Evolutionary conservation across 2,329 filamentous ascomycete species (phyloP).

Genomic region (Aspergillus alliaceus): DNA sequence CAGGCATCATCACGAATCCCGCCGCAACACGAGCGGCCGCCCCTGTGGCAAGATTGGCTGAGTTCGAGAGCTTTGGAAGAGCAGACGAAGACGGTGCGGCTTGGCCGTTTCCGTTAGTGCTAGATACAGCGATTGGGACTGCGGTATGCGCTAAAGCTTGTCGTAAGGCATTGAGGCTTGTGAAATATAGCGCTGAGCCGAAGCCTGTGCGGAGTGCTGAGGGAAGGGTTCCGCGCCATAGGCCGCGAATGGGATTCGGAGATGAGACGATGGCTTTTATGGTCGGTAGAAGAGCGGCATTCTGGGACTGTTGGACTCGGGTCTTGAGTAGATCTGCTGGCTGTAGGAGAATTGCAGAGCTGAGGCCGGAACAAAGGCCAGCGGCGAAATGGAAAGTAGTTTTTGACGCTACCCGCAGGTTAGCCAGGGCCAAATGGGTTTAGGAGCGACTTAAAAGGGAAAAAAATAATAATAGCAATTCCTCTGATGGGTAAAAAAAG

Average conservation of each 20-base stretch:
- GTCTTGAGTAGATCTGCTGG: conserved; percentile 97
- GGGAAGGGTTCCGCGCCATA: conserved; percentile 92
- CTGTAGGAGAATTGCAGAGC: conserved; percentile 87
- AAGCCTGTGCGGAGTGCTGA: conserved; percentile 92
- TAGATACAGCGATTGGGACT: conserved; percentile 39
- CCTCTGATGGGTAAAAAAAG: not conserved
- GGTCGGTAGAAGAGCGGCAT: conserved; percentile 66
- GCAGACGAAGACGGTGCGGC: conserved; percentile 64
- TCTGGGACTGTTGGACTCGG: conserved; percentile 82
- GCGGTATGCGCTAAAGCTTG: conserved; percentile 56
- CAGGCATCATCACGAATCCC: conserved; percentile 89
- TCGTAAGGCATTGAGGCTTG: conserved; percentile 79
- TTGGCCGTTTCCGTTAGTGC: conserved; percentile 25
- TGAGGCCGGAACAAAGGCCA: conserved; percentile 81
- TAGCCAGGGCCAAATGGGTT: not conserved
- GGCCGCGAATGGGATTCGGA: conserved; percentile 65
- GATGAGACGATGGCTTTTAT: conserved; percentile 69
- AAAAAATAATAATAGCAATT: not conserved
- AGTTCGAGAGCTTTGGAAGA: conserved; percentile 78
- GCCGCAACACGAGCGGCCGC: conserved; percentile 81
- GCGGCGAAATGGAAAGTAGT: conserved; percentile 79
- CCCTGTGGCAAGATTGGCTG: conserved; percentile 81
- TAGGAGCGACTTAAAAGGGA: not conserved
- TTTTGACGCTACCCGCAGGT: conserved; percentile 35
- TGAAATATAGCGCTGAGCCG: conserved; percentile 93